Evolutionary conservation across 2,329 filamentous ascomycete genomes (phyloP).

Genomic region (Pseudodiploospora longispora): DNA sequence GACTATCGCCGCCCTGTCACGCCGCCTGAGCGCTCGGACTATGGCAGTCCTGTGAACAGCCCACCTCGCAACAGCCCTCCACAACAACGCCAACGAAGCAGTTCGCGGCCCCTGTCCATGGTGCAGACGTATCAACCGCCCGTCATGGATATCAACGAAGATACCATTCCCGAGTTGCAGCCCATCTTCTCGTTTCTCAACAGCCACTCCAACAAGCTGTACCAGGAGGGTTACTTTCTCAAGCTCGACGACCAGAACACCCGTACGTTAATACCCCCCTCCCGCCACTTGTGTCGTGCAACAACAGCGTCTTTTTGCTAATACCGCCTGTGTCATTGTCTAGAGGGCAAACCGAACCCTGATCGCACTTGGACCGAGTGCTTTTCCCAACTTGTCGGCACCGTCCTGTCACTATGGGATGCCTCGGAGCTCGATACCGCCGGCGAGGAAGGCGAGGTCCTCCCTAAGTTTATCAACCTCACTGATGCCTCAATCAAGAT

Average conservation of each 20-base stretch:
- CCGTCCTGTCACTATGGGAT: slow-evolving; percentile 92
- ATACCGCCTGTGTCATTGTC: slow-evolving; percentile 7
- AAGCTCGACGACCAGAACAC: slow-evolving; percentile 93
- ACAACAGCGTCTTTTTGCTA: background rate
- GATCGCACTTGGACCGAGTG: slow-evolving; percentile 93
- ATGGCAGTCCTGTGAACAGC: slow-evolving; percentile 33
- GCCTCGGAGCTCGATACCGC: slow-evolving; percentile 83
- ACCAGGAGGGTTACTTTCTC: slow-evolving; percentile 95
- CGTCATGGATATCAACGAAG: slow-evolving; percentile 73
- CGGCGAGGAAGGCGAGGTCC: slow-evolving; percentile 73
- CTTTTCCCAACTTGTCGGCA: slow-evolving; percentile 93
- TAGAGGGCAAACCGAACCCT: slow-evolving; percentile 77
- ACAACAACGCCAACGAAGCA: slow-evolving; percentile 36
- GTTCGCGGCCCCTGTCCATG: slow-evolving; percentile 74
- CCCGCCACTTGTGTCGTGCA: background rate
- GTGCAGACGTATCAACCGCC: slow-evolving; percentile 78
- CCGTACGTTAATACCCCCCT: slow-evolving; percentile 46
- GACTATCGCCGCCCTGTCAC: slow-evolving; percentile 30
- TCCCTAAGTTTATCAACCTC: slow-evolving; percentile 91
- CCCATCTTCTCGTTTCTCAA: slow-evolving; percentile 93
- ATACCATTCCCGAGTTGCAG: slow-evolving; percentile 86
- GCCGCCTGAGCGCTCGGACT: slow-evolving; percentile 31
- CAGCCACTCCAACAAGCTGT: slow-evolving; percentile 91
- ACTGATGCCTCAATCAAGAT: slow-evolving; percentile 98
- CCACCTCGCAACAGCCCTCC: slow-evolving; percentile 35